Base-by-base conservation (phyloP, 352 stramenopile genomes). In the Globisporangium solare region DNA sequence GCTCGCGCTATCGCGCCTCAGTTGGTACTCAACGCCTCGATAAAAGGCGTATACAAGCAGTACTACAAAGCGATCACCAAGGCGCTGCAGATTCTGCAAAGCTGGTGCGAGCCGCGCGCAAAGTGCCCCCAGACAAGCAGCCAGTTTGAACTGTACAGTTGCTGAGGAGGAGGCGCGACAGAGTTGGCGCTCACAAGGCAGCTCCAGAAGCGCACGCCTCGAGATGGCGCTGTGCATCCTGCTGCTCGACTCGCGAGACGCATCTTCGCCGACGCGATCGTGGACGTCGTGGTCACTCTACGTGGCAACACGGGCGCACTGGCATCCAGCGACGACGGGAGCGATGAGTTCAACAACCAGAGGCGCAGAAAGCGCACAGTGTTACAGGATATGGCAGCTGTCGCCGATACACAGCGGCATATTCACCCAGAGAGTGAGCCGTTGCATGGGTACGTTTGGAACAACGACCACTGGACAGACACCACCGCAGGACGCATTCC, bases 31-130 rank as follows among this genome's bases (percentile, higher is more conserved):
- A 59, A 78, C 32, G 79, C 74, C 0, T 58, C 76, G 3, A 79
- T 68, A 0, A 89, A 84, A 63, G 75, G 68, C 0, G 64, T 89
- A 4, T 88, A 81, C 61, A 86, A 83, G 47, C 78, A 88, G 56
- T 89, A 89, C 47, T 83, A 76, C 31, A 70, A 65, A 1, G 66
- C 70, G 0, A 59, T 89, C 3, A 55, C 79, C 40, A 89, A 91
- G 56, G 62, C 66, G 10, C 60, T 93, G 2, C 73, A 76, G 6
- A 75, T 91, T 6, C 60, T 91, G 14, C 58, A 41, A 39, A 73
- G 65, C 43, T 76, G 68, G 74, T 76, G 54, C 50, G 58, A 76
- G 31, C 54, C 60, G 3, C 6, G 27, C 27, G 2, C 27, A 35
- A 32, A 60, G 21, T 31, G 6, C 3, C 21, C 35, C 17, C 17